Conservation (phyloP, 108 stramenopile species). For the Phaeodactylum tricornutum region DNA sequence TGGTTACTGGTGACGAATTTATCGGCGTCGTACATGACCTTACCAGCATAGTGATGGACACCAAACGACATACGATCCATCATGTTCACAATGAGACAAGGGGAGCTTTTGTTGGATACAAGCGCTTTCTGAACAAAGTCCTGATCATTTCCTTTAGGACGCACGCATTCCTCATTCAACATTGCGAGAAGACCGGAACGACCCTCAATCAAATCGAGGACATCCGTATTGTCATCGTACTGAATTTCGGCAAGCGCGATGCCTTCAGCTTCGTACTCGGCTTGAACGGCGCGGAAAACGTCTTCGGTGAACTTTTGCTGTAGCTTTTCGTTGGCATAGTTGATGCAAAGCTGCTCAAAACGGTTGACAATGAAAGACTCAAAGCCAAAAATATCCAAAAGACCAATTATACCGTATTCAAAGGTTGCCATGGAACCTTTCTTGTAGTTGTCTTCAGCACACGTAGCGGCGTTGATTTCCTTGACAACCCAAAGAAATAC, state of each 20-base stretch:
- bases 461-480: conserved; percentile 72
- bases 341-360: conserved; percentile 92
- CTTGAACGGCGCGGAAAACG: conserved; percentile 78
- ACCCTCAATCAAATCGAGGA: conserved; percentile 89
- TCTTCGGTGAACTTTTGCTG: conserved; percentile 87
- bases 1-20: conserved; percentile 79
- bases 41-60: conserved; percentile 90
- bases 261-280: conserved; percentile 88
- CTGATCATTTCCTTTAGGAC: conserved; percentile 78
- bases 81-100: conserved; percentile 36
- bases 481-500: conserved; percentile 77
- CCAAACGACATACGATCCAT: conserved; percentile 57
- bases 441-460: conserved; percentile 36
- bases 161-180: conserved; percentile 93
- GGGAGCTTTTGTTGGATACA: conserved; percentile 34
- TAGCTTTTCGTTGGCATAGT: conserved; percentile 88
- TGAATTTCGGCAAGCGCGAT: conserved; percentile 79
- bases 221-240: conserved; percentile 89
- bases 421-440: conserved; percentile 19
- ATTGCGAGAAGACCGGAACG: conserved; percentile 80
- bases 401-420: conserved; percentile 88
- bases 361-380: conserved; percentile 88
- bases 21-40: conserved; percentile 77
- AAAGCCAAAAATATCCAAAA: conserved; percentile 98
- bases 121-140: conserved; percentile 65